A percentile compares a stretch with the other conserved stretches of the same genome.
Evolutionary conservation across 345 rosid species (phyloP).

Genomic region (Moricandia moricandioides): DNA sequence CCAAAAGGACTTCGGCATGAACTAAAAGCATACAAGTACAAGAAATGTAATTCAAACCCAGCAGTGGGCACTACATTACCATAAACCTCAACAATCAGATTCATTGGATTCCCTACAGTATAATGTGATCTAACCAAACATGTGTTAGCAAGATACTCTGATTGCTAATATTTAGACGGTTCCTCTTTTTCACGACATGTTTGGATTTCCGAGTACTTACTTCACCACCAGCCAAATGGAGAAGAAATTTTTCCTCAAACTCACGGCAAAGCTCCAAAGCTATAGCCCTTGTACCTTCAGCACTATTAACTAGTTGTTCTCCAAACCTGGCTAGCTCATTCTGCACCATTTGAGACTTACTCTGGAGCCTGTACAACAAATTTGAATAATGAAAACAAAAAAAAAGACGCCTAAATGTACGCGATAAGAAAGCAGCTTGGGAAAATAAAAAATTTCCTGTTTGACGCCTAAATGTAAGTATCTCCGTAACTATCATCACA

Average conservation of each 20-base stretch:
- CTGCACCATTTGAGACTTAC: constrained; percentile 80
- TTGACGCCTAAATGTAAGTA: neutral
- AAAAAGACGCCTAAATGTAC: neutral
- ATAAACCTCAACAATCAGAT: neutral
- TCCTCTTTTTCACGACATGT: constrained; percentile 6
- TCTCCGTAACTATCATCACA: constrained; percentile 1
- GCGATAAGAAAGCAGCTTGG: neutral
- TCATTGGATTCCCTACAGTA: neutral
- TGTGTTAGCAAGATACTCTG: constrained; percentile 5
- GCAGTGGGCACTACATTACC: neutral
- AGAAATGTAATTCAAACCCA: neutral
- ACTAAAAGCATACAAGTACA: neutral
- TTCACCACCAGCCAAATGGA: constrained; percentile 83
- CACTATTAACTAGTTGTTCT: constrained; percentile 70
- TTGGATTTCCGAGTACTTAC: constrained; percentile 40
- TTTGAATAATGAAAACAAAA: neutral
- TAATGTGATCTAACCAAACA: neutral
- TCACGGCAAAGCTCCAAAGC: constrained; percentile 99
- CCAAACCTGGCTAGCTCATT: constrained; percentile 87
- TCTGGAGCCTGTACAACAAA: constrained; percentile 60
- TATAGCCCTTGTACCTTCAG: constrained; percentile 95
- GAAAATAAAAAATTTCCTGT: neutral
- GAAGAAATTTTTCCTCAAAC: constrained; percentile 96
- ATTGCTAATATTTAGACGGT: constrained; percentile 1
- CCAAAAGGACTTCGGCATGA: constrained; percentile 16